Evolutionary conservation across 805 yeast genomes (phyloP).

Genomic region (Candida schatavii): DNA sequence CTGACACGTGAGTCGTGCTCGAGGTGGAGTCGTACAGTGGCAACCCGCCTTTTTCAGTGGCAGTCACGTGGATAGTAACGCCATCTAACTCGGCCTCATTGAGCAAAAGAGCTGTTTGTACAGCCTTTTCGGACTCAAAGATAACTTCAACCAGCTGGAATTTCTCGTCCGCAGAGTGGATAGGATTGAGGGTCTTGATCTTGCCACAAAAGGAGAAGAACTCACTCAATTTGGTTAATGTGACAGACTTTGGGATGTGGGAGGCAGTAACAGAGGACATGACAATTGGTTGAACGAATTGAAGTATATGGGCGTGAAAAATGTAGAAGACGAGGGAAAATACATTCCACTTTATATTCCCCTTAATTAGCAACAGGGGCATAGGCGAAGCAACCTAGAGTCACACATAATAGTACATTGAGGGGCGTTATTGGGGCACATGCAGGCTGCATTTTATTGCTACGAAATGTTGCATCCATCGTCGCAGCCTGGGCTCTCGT

Average conservation of each 20-base stretch:
- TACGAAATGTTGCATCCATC: no score
- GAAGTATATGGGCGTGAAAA: no score
- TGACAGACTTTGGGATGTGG: slow-evolving; percentile 49
- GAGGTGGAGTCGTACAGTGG: slow-evolving; percentile 16
- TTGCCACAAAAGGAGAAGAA: slow-evolving; percentile 76
- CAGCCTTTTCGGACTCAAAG: slow-evolving; percentile 59
- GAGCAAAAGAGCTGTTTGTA: slow-evolving; percentile 65
- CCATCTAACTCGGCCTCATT: slow-evolving; percentile 75
- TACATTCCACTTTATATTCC: no score
- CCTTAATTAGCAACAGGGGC: no score
- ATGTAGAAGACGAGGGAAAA: no score
- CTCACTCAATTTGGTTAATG: slow-evolving; percentile 52
- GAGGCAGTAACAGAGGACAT: slow-evolving; percentile 52
- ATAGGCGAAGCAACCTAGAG: slow-evolving; percentile 1
- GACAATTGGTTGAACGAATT: background rate
- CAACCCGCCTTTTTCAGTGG: slow-evolving; percentile 11
- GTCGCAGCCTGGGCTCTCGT: no score
- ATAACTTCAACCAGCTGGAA: slow-evolving; percentile 44
- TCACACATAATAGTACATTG: background rate
- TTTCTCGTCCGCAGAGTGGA: slow-evolving; percentile 20
- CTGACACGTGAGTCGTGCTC: slow-evolving; percentile 10
- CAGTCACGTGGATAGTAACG: slow-evolving; percentile 40
- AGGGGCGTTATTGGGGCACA: background rate
- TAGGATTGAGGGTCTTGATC: slow-evolving; percentile 32
- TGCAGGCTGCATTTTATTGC: no score